These are phyloP conservation scores for Scutellaria barbata DNA, from an alignment of 257 asterid genomes.

Conservation along the genomic window DNA sequence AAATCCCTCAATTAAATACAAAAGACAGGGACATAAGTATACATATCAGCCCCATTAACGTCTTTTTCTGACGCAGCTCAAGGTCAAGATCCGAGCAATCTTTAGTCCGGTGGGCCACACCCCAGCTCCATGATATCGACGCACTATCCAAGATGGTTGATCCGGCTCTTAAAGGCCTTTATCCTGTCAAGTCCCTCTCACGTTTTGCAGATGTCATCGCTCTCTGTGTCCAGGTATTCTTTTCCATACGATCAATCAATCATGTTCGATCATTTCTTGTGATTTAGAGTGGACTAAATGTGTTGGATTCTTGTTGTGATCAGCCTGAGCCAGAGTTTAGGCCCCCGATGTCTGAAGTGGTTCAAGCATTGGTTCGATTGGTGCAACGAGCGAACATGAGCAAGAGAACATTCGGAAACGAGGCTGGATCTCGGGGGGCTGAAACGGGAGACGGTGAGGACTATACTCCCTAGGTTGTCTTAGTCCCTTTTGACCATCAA, in stretches of 20 bases:
- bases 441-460: slow-evolving; percentile 60
- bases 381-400: slow-evolving; percentile 98
- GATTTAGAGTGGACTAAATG: not conserved
- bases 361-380: slow-evolving; percentile 85
- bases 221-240: slow-evolving; percentile 86
- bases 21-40: slow-evolving; percentile 54
- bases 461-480: slow-evolving; percentile 42
- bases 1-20: not conserved
- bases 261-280: not conserved
- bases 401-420: slow-evolving; percentile 88
- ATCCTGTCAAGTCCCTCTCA: slow-evolving; percentile 89
- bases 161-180: slow-evolving; percentile 90
- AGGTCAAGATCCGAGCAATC: slow-evolving; percentile 87
- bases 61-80: slow-evolving; percentile 50
- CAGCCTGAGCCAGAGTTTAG: slow-evolving; percentile 99
- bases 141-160: slow-evolving; percentile 96
- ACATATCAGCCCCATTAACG: not conserved
- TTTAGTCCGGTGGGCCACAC: slow-evolving; percentile 95
- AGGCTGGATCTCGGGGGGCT: slow-evolving; percentile 50
- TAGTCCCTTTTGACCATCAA: not conserved
- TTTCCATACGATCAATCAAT: not conserved
- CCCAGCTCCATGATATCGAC: slow-evolving; percentile 96
- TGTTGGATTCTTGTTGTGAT: slow-evolving; percentile 7
- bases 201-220: slow-evolving; percentile 98
- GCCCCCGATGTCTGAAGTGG: slow-evolving; percentile 98